phyloP scores from a whole-genome alignment of 345 rosid genomes.

The Camelina laxa region DNA sequence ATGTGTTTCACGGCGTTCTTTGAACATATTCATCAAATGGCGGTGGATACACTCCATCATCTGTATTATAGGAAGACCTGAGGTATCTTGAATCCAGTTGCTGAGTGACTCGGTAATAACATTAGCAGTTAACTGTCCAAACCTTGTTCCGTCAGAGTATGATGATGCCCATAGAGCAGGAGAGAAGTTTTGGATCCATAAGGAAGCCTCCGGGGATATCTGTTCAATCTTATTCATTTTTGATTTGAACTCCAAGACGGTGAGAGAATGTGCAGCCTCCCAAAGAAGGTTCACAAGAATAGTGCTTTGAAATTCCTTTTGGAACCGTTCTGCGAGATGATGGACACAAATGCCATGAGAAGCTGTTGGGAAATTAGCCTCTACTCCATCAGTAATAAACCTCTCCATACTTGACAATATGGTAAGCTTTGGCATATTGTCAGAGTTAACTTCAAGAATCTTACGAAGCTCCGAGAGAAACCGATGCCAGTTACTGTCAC shows the following conservation, averaged over 20 bases:
- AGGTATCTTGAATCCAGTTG: constrained; percentile 69
- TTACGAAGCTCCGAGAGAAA: constrained; percentile 84
- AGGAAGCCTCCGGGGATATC: constrained; percentile 75
- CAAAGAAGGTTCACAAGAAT: constrained; percentile 73
- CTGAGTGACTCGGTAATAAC: constrained; percentile 65
- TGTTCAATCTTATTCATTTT: constrained; percentile 70
- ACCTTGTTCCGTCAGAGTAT: constrained; percentile 81
- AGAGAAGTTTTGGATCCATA: constrained; percentile 77
- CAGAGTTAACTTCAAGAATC: constrained; percentile 73
- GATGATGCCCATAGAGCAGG: constrained; percentile 85
- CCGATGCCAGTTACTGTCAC: constrained; percentile 77
- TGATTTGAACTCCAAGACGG: constrained; percentile 68
- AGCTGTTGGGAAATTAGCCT: constrained; percentile 84
- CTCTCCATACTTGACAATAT: constrained; percentile 79
- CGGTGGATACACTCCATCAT: constrained; percentile 87
- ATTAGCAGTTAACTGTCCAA: constrained; percentile 73
- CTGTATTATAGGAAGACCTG: constrained; percentile 86
- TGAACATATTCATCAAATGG: constrained; percentile 78
- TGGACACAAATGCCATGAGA: constrained; percentile 85
- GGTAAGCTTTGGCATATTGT: constrained; percentile 83
- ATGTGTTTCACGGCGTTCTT: constrained; percentile 73
- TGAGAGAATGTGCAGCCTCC: constrained; percentile 84
- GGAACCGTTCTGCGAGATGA: constrained; percentile 67
- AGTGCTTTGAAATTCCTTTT: constrained; percentile 71
- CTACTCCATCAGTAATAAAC: constrained; percentile 75